Conservation (phyloP, 805 yeast genomes). For the Candida sonorensis region DNA sequence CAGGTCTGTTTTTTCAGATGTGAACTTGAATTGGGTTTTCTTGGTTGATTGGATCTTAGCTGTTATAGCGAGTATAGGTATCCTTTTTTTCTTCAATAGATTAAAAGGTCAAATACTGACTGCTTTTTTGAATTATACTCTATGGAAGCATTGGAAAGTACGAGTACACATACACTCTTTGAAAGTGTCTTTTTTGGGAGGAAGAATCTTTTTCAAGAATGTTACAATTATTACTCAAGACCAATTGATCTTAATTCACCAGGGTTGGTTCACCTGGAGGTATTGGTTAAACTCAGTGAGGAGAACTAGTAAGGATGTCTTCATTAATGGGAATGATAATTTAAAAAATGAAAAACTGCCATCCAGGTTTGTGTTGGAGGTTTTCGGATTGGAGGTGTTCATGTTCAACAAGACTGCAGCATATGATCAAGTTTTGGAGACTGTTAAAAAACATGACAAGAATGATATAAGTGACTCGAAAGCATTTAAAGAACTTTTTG, state of each 20-base stretch:
- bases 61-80: slow-evolving; percentile 51
- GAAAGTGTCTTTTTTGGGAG: slow-evolving; percentile 74
- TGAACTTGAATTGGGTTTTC: slow-evolving; percentile 57
- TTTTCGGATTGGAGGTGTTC: slow-evolving; percentile 79
- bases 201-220: slow-evolving; percentile 73
- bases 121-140: slow-evolving; percentile 37
- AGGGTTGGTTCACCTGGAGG: slow-evolving; percentile 80
- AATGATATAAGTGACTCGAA: too few relatives aligned
- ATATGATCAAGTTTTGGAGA: slow-evolving; percentile 55
- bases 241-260: slow-evolving; percentile 61
- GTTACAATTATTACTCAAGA: slow-evolving; percentile 67
- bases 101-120: slow-evolving; percentile 57
- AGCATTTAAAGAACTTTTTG: too few relatives aligned
- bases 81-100: slow-evolving; percentile 73
- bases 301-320: slow-evolving; percentile 28
- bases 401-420: slow-evolving; percentile 75
- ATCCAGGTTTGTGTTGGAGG: slow-evolving; percentile 46
- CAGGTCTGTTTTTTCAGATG: slow-evolving; percentile 20
- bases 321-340: slow-evolving; percentile 11
- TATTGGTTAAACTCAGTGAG: slow-evolving; percentile 66
- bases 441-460: slow-evolving; percentile 5
- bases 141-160: slow-evolving; percentile 60
- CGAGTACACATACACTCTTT: slow-evolving; percentile 65
- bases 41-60: slow-evolving; percentile 76
- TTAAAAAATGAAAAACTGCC: slow-evolving; percentile 43